Percentiles rank a stretch among this genome's conserved stretches.
Conservation (phyloP, 2,329 filamentous ascomycete genomes). For the Talaromyces sp. region DNA sequence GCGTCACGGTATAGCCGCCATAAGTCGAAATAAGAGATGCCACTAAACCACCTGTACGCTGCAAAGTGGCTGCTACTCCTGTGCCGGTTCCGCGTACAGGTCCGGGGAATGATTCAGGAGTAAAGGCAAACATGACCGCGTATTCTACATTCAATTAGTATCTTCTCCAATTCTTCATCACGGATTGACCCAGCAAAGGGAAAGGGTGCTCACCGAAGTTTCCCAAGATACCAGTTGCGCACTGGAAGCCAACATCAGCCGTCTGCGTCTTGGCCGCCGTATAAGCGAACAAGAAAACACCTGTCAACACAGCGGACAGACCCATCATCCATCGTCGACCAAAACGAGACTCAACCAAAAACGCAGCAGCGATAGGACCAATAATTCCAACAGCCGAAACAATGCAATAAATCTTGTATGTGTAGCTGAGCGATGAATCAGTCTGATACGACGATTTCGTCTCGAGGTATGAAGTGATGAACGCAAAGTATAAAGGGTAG, state of each 20-base stretch:
- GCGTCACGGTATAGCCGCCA: slow-evolving; percentile 42
- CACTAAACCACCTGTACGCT: slow-evolving; percentile 27
- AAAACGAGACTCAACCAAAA: slow-evolving; percentile 41
- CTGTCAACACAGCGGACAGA: slow-evolving; percentile 43
- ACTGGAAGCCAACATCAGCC: slow-evolving; percentile 32
- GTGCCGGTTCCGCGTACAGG: not conserved
- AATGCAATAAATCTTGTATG: not conserved
- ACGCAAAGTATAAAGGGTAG: slow-evolving; percentile 48
- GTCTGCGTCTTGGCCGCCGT: slow-evolving; percentile 41
- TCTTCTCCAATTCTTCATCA: not conserved
- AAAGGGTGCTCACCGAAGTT: not conserved
- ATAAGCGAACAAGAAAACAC: slow-evolving; percentile 47
- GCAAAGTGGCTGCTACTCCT: not conserved
- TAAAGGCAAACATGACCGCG: slow-evolving; percentile 1
- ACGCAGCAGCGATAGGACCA: slow-evolving; percentile 43
- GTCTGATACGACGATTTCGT: slow-evolving; percentile 27
- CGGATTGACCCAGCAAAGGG: not conserved
- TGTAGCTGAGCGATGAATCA: not conserved
- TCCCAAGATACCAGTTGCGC: slow-evolving; percentile 37
- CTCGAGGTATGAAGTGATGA: slow-evolving; percentile 46
- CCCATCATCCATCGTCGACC: slow-evolving; percentile 47
- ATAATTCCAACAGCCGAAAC: slow-evolving; percentile 16
- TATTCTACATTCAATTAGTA: not conserved
- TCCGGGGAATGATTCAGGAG: not conserved
- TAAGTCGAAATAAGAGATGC: slow-evolving; percentile 46